A percentile compares a stretch with the other conserved stretches of the same genome.
Conservation (phyloP, 352 stramenopile species). For the Pythium brassicae region DNA sequence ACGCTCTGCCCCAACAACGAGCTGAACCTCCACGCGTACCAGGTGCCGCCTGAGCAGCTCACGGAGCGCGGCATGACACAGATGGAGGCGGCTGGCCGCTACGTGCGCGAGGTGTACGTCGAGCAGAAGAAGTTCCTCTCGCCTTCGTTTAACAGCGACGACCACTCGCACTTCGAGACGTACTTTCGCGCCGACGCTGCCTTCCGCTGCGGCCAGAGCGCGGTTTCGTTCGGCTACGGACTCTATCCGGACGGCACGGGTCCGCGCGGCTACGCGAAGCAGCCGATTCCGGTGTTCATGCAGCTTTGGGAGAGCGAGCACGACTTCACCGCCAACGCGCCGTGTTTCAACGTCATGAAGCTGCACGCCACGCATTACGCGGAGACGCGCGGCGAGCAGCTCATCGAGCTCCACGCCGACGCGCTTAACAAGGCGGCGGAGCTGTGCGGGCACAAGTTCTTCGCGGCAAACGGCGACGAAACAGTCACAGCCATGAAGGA, state of each 20-base stretch:
- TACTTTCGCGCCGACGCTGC: slow-evolving; percentile 73
- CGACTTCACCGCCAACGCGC: slow-evolving; percentile 69
- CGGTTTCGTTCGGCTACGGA: slow-evolving; percentile 60
- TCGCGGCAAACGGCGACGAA: slow-evolving; percentile 22
- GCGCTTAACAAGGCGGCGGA: slow-evolving; percentile 28
- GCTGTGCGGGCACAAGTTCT: slow-evolving; percentile 55
- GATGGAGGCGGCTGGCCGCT: slow-evolving; percentile 49
- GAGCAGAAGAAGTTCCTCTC: slow-evolving; percentile 56
- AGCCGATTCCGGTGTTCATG: slow-evolving; percentile 77
- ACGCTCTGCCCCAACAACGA: slow-evolving; percentile 62
- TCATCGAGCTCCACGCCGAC: slow-evolving; percentile 38
- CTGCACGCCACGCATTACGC: slow-evolving; percentile 46
- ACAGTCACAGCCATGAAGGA: slow-evolving; percentile 66
- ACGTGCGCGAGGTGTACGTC: slow-evolving; percentile 75
- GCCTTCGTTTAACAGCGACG: slow-evolving; percentile 58
- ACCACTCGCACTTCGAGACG: slow-evolving; percentile 56
- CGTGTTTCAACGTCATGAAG: slow-evolving; percentile 59
- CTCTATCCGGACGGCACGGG: slow-evolving; percentile 68
- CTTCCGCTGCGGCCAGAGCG: slow-evolving; percentile 65
- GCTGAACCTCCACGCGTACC: slow-evolving; percentile 49
- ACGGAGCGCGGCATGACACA: slow-evolving; percentile 72
- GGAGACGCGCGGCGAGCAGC: slow-evolving; percentile 23
- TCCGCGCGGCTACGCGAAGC: slow-evolving; percentile 43
- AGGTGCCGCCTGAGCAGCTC: slow-evolving; percentile 66
- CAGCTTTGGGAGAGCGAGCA: slow-evolving; percentile 76